Conservation (phyloP, 2,329 filamentous ascomycete species). For the Hypoxylon sp. region DNA sequence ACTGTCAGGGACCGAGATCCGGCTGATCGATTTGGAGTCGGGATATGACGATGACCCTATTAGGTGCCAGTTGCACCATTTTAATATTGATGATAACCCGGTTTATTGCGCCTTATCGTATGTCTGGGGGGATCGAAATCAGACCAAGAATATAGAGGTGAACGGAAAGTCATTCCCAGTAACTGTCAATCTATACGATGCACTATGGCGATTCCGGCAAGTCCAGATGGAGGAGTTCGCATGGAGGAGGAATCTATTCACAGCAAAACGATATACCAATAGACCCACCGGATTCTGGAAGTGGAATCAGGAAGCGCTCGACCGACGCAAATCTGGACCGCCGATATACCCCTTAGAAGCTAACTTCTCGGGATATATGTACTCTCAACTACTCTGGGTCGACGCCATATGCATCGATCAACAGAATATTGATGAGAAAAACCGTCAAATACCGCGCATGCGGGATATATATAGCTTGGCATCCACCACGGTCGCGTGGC, state of each 20-base stretch:
- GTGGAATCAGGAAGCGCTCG: background rate
- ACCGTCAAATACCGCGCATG: constrained; percentile 2
- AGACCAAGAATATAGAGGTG: constrained; percentile 1
- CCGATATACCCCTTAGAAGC: background rate
- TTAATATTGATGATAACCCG: background rate
- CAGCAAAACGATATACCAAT: background rate
- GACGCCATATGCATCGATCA: constrained; percentile 7
- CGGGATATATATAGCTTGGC: background rate
- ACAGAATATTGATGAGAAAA: constrained; percentile 1
- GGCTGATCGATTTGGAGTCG: background rate
- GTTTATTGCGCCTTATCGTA: background rate
- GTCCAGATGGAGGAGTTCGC: background rate
- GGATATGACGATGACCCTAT: background rate
- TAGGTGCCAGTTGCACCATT: background rate
- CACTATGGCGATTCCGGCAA: background rate
- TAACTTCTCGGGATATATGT: background rate
- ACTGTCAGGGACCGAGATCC: background rate
- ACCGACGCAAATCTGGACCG: background rate
- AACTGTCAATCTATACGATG: background rate
- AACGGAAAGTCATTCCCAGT: constrained; percentile 1
- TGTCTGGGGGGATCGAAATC: background rate
- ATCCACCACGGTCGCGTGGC: background rate
- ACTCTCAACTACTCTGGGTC: background rate
- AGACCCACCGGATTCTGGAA: background rate
- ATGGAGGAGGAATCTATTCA: background rate